Percentiles rank a stretch among this genome's conserved stretches.
Evolutionary conservation across 768 basidiomycete genomes (phyloP).

Genomic region (Russula griseocarnosa): DNA sequence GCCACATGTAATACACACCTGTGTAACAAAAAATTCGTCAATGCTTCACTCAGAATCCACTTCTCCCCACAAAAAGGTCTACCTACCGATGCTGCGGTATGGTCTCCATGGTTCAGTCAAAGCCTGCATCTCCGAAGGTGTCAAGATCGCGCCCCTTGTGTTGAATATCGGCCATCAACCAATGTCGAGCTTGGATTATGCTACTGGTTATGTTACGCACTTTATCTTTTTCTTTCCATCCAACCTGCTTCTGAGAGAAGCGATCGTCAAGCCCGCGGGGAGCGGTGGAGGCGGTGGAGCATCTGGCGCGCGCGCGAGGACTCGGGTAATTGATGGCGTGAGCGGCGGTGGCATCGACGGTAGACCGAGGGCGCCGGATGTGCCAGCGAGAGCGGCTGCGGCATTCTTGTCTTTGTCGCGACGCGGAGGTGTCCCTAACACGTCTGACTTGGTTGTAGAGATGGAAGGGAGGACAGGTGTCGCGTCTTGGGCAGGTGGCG

Average conservation of each 20-base stretch:
- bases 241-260: conserved; percentile 55
- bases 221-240: conserved; percentile 70
- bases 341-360: conserved; percentile 51
- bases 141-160: conserved; percentile 62
- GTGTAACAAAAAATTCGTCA: conserved; percentile 13
- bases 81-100: conserved; percentile 72
- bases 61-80: background rate
- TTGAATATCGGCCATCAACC: conserved; percentile 9
- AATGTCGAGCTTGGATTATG: background rate
- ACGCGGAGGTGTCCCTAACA: conserved; percentile 11
- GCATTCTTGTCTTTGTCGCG: background rate
- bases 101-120: conserved; percentile 76
- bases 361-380: conserved; percentile 31
- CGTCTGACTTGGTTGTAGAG: background rate
- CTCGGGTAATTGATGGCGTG: conserved; percentile 64
- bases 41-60: background rate
- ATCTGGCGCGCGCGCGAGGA: conserved; percentile 38
- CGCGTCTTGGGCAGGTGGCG: background rate
- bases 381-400: background rate
- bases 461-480: conserved; percentile 1
- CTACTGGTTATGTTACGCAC: conserved; percentile 39
- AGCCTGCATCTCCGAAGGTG: conserved; percentile 76
- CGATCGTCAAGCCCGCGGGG: conserved; percentile 56
- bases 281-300: conserved; percentile 38
- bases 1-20: conserved; percentile 90